These are phyloP conservation scores for Bryopsis sp. DNA, from an alignment of 139 green algal species.

Conservation along the genomic window DNA sequence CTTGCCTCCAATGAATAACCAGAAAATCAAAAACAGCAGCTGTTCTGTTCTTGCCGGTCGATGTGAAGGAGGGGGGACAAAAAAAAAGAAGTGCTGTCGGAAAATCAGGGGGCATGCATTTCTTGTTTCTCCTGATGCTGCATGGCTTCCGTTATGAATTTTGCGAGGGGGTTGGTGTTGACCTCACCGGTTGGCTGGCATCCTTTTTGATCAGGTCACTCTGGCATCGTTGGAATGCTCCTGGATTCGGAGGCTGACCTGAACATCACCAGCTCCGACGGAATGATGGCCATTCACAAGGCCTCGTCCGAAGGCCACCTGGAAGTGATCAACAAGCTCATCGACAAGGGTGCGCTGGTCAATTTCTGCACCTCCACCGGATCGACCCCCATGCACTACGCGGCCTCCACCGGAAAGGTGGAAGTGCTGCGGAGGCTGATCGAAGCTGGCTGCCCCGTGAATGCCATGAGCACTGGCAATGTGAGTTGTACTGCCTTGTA, in stretches of 20 bases:
- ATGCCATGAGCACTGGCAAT: conserved; percentile 24
- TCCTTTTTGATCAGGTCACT: conserved; percentile 1
- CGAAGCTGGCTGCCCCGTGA: conserved; percentile 19
- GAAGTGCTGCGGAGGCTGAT: conserved; percentile 27
- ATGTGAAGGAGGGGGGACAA: too few relatives aligned
- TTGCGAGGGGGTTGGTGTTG: not conserved
- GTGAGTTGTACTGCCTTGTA: conserved; percentile 23
- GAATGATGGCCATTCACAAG: conserved; percentile 22
- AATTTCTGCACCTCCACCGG: conserved; percentile 27
- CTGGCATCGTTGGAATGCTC: conserved; percentile 20
- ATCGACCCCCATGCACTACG: conserved; percentile 35
- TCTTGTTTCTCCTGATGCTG: too few relatives aligned
- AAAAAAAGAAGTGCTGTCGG: too few relatives aligned
- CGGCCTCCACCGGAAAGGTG: conserved; percentile 22
- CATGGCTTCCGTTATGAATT: not conserved
- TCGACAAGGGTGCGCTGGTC: conserved; percentile 8
- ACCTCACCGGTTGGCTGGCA: not conserved
- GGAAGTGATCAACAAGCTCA: conserved; percentile 11
- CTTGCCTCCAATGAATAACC: too few relatives aligned
- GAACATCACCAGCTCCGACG: conserved; percentile 19
- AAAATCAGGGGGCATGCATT: too few relatives aligned
- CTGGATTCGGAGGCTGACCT: conserved; percentile 29
- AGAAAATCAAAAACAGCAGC: too few relatives aligned
- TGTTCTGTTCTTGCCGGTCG: too few relatives aligned
- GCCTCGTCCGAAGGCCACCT: conserved; percentile 18